Conservation (phyloP, 2,329 filamentous ascomycete genomes). For the Pseudogymnoascus sp. region DNA sequence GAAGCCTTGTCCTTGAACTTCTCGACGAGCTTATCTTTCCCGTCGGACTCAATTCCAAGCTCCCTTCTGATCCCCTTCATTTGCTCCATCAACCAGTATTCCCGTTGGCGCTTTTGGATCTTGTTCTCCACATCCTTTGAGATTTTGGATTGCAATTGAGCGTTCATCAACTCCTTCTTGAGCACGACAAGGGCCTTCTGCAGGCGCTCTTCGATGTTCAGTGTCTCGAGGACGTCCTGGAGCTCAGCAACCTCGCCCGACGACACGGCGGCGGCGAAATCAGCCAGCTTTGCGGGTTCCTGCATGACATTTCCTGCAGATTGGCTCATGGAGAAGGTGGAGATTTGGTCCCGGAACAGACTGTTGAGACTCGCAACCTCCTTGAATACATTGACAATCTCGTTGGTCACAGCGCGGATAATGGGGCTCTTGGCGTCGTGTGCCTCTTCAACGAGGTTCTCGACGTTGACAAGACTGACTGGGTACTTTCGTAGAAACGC, state of each 20-base stretch:
- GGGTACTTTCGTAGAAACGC: conserved; percentile 86
- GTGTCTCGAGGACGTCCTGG: conserved; percentile 79
- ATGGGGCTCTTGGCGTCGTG: conserved; percentile 85
- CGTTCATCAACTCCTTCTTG: conserved; percentile 98
- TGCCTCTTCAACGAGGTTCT: conserved; percentile 83
- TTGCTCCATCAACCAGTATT: conserved; percentile 99
- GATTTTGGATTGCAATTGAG: conserved; percentile 93
- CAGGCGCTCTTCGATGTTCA: conserved; percentile 88
- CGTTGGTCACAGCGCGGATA: conserved; percentile 86
- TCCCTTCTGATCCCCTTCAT: conserved; percentile 98
- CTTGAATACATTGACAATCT: conserved; percentile 98
- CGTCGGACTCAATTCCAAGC: conserved; percentile 92
- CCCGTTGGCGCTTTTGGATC: conserved; percentile 92
- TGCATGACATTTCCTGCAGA: conserved; percentile 91
- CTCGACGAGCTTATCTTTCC: conserved; percentile 96
- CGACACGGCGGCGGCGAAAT: conserved; percentile 96
- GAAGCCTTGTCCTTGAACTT: conserved; percentile 93
- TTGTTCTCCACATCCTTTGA: conserved; percentile 96
- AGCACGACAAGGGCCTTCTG: conserved; percentile 86
- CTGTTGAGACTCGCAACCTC: conserved; percentile 91
- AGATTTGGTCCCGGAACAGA: conserved; percentile 94
- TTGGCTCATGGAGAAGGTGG: conserved; percentile 92
- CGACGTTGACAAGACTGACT: conserved; percentile 90
- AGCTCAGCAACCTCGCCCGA: conserved; percentile 86
- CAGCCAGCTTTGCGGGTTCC: conserved; percentile 88